Evolutionary conservation across 306 rosid genomes (phyloP), one percentile per base, ranked within the genome.

Genomic region (Cicer arietinum): DNA sequence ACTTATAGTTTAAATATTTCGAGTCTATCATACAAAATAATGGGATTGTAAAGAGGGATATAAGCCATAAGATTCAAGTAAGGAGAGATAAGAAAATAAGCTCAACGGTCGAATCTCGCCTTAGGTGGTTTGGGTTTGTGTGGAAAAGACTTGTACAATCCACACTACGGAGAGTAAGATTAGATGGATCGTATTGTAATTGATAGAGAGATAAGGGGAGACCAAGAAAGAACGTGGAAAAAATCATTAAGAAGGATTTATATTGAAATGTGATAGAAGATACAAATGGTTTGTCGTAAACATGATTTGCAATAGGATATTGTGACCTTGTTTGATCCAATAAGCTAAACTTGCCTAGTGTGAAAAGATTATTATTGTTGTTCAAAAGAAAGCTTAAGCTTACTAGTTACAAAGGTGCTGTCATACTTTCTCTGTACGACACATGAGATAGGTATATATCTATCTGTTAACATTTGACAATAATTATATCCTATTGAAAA

Each of bases 381-480:
- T 41, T 42, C 40, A 52, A 63, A 61, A 50, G 66, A 10, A 42
- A 70, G 56, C 56, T 40, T 70, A 43, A 65, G 44, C 59, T 52
- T 20, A 35, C 35, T 56, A 73, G 13, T 35, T 56, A 30, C 10
- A 12, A 14, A 42, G 0, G 66, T 46, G 62, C 58, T 40, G 37
- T 45, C 73, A 16, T 62, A 62, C 53, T 65, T 71, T 16, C 73
- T 44, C 37, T 45, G 53, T 10, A 73, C 56, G 41, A 50, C 64
- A 6, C 39, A 37, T 64, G 64, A 50, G 64, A 63, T 20, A 10
- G 35, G 14, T 46, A 11, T 17, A 56, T 62, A 17, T 2, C 30
- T 48, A 20, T 13, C 61, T 80, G 48, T 74, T 6, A 22, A 40
- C 50, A 25, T 46, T 25, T 58, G 8, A 50, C 7, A 68, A 53